phyloP scores from a whole-genome alignment of 176 grass and related monocot genomes.

The Ananas comosus region DNA sequence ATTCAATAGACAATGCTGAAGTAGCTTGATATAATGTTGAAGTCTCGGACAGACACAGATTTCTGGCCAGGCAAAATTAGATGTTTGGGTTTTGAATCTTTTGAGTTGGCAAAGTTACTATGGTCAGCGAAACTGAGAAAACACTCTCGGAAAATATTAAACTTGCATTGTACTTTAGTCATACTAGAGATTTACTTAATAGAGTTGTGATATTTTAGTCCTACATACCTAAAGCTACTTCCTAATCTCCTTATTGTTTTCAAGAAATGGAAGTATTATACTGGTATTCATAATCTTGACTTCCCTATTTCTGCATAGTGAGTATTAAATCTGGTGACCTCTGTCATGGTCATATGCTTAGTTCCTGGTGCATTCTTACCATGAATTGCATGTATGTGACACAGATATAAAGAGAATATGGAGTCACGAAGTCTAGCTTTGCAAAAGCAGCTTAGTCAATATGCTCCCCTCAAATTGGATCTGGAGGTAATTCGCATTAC shows the following conservation, averaged over 20 bases:
- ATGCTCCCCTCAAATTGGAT: constrained; percentile 69
- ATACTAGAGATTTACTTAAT: no score
- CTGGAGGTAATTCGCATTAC: constrained; percentile 44
- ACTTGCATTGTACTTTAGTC: background rate
- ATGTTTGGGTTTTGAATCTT: no score
- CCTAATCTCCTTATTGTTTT: no score
- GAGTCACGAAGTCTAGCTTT: constrained; percentile 51
- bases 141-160: background rate
- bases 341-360: background rate
- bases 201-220: no score
- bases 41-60: no score
- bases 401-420: constrained; percentile 71
- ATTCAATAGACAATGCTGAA: background rate
- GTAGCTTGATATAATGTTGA: background rate
- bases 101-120: no score
- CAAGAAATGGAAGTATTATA: no score
- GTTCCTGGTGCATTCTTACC: constrained; percentile 17
- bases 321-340: background rate
- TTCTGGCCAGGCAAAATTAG: no score
- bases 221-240: no score
- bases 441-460: constrained; percentile 75
- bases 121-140: no score
- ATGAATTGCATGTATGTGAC: constrained; percentile 3
- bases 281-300: no score
- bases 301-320: no score